Evolutionary conservation across 2,329 filamentous ascomycete species (phyloP).

Genomic region (Aspergillus pseudoglaucus): DNA sequence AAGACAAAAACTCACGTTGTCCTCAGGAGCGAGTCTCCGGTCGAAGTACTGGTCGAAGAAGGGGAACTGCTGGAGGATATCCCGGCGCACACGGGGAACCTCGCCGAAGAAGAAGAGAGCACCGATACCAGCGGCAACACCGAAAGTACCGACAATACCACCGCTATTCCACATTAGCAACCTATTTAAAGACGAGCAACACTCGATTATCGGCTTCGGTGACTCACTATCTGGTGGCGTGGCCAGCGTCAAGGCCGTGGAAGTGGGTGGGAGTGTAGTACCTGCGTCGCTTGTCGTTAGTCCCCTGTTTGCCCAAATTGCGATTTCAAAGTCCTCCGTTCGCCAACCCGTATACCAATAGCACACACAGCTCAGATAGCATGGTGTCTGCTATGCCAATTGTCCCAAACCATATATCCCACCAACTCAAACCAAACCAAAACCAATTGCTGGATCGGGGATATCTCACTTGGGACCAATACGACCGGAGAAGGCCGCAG

Average conservation of each 20-base stretch:
- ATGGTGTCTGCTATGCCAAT: too few relatives aligned
- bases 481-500: constrained; percentile 42
- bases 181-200: too few relatives aligned
- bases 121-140: constrained; percentile 52
- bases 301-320: background rate
- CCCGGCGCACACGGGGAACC: constrained; percentile 55
- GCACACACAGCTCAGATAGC: too few relatives aligned
- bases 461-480: constrained; percentile 52
- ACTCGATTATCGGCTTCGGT: background rate
- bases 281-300: constrained; percentile 24
- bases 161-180: constrained; percentile 13
- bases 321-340: constrained; percentile 2
- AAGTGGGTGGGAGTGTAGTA: constrained; percentile 45
- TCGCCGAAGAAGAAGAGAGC: constrained; percentile 61
- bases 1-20: constrained; percentile 44
- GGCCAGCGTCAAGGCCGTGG: constrained; percentile 43
- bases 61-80: constrained; percentile 57
- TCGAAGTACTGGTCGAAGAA: constrained; percentile 53
- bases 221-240: constrained; percentile 44
- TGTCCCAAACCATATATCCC: background rate
- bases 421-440: background rate
- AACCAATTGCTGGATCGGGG: constrained; percentile 1
- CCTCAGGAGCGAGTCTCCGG: constrained; percentile 54
- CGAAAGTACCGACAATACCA: constrained; percentile 49
- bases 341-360: constrained; percentile 12